These are phyloP conservation scores for Aspergillus asperescens DNA, from an alignment of 495 filamentous ascomycete genomes.

Conservation along the genomic window DNA sequence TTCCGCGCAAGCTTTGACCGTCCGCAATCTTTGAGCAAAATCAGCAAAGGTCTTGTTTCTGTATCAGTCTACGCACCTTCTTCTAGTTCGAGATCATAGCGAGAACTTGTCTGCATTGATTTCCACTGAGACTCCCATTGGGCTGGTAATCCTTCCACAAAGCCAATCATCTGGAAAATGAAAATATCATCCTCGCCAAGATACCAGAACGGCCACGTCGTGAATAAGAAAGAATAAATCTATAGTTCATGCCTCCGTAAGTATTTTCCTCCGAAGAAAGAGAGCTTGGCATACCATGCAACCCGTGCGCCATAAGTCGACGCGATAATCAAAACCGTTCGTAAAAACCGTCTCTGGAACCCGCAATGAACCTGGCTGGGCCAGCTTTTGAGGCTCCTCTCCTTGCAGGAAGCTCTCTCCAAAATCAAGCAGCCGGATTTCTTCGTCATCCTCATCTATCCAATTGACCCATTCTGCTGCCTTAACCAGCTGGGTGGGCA, in stretches of 20 bases:
- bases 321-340: slow-evolving; percentile 28
- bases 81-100: slow-evolving; percentile 9
- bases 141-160: slow-evolving; percentile 9
- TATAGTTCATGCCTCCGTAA: slow-evolving; percentile 12
- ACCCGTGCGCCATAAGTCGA: slow-evolving; percentile 39
- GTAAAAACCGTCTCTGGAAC: slow-evolving; percentile 43
- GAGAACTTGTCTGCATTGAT: slow-evolving; percentile 9
- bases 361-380: slow-evolving; percentile 30
- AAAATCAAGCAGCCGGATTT: slow-evolving; percentile 39
- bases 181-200: slow-evolving; percentile 16
- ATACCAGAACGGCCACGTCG: slow-evolving; percentile 20
- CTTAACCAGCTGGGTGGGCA: slow-evolving; percentile 36
- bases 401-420: slow-evolving; percentile 36
- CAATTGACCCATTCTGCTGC: background rate
- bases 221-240: slow-evolving; percentile 24
- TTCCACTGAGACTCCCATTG: slow-evolving; percentile 21
- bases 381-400: slow-evolving; percentile 24
- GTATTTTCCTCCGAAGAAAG: no score
- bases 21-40: no score
- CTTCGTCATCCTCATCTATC: background rate
- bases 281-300: slow-evolving; percentile 37
- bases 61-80: no score
- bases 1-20: no score
- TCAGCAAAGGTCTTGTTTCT: no score
- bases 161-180: background rate